Evolutionary conservation across 2,329 filamentous ascomycete genomes (phyloP).

Genomic region (Colletotrichum magnum): DNA sequence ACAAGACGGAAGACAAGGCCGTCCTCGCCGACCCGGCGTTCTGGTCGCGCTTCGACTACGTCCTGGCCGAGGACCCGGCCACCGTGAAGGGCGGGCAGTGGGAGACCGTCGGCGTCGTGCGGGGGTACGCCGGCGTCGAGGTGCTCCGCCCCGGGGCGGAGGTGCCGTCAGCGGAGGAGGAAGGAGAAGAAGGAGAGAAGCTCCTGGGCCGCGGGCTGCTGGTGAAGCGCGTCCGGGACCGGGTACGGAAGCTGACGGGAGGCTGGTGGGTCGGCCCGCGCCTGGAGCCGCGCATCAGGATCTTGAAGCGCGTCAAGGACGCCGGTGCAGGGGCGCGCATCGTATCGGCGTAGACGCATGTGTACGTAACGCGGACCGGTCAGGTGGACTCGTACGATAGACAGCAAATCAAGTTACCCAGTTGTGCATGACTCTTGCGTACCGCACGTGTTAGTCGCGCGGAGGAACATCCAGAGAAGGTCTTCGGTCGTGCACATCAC

Average conservation of each 20-base stretch:
- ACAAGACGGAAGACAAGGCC: slow-evolving; percentile 72
- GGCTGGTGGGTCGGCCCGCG: slow-evolving; percentile 77
- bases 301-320: slow-evolving; percentile 57
- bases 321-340: slow-evolving; percentile 28
- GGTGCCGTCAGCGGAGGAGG: slow-evolving; percentile 24
- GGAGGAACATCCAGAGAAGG: no score
- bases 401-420: no score
- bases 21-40: slow-evolving; percentile 64
- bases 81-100: slow-evolving; percentile 65
- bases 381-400: no score
- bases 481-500: background rate
- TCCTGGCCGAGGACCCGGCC: slow-evolving; percentile 67
- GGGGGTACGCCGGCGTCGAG: slow-evolving; percentile 72
- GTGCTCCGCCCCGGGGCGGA: slow-evolving; percentile 64
- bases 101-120: slow-evolving; percentile 69
- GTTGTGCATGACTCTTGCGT: no score
- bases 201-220: slow-evolving; percentile 62
- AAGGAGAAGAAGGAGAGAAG: slow-evolving; percentile 41
- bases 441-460: no score
- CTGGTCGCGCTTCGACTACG: slow-evolving; percentile 76
- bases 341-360: slow-evolving; percentile 14
- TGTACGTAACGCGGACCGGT: no score
- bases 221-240: slow-evolving; percentile 55
- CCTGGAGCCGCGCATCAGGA: slow-evolving; percentile 69
- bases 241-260: slow-evolving; percentile 62